Evolutionary conservation across 208 protist species (phyloP).

Genomic region (Leptomonas seymouri): DNA sequence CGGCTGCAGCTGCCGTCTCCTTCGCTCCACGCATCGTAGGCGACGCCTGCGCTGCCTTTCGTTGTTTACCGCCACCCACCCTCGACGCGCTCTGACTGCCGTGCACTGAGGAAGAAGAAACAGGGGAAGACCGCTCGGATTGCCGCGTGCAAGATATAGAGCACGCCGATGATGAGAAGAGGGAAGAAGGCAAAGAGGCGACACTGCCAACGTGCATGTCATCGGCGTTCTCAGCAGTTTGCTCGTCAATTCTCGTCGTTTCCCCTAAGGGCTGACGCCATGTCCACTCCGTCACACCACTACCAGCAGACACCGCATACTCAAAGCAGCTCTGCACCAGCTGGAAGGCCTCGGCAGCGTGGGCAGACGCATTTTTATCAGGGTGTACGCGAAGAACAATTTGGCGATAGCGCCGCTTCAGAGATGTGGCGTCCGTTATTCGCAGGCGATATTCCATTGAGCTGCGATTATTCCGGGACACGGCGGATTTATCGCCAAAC

Average conservation of each 20-base stretch:
- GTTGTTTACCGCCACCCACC: too few species aligned
- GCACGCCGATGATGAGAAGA: slow-evolving; percentile 13
- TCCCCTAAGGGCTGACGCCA: neutral
- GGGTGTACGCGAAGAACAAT: slow-evolving; percentile 75
- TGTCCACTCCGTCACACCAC: neutral
- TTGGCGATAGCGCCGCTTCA: slow-evolving; percentile 72
- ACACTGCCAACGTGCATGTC: neutral
- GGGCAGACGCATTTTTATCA: slow-evolving; percentile 70
- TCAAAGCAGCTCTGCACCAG: slow-evolving; percentile 64
- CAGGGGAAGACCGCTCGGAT: neutral
- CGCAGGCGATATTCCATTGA: neutral
- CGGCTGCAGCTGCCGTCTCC: neutral
- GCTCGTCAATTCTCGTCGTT: neutral
- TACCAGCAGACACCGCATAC: neutral
- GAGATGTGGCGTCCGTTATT: slow-evolving; percentile 4
- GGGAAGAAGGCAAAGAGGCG: slow-evolving; percentile 16
- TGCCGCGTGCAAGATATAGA: neutral
- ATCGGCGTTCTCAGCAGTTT: neutral
- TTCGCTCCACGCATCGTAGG: neutral
- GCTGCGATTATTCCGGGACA: neutral
- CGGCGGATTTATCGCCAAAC: slow-evolving; percentile 4
- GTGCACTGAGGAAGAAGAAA: neutral
- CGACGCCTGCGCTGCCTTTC: neutral
- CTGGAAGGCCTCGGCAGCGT: slow-evolving; percentile 62
- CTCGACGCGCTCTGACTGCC: neutral